These are phyloP conservation scores for Alternaria hordeiaustralica DNA, from an alignment of 2,329 filamentous ascomycete genomes.

Conservation along the genomic window DNA sequence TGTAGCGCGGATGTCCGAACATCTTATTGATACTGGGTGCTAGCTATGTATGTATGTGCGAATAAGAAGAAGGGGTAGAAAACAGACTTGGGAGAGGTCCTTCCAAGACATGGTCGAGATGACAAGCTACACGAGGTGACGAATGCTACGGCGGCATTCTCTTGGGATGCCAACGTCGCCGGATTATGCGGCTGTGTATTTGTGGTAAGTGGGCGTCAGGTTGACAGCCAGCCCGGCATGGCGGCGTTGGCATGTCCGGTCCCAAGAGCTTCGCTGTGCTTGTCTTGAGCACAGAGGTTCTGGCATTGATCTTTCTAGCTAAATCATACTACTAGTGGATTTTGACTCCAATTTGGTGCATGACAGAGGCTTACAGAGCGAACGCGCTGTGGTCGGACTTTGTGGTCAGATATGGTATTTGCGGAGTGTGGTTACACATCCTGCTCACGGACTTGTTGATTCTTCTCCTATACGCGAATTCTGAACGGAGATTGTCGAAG, in stretches of 20 bases:
- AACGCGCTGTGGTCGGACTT: background rate
- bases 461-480: background rate
- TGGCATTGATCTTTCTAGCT: no score
- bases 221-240: background rate
- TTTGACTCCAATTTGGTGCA: background rate
- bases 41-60: background rate
- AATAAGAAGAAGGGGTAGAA: background rate
- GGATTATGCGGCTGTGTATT: background rate
- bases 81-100: background rate
- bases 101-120: background rate
- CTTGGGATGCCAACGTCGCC: background rate
- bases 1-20: background rate
- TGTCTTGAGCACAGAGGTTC: background rate
- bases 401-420: background rate
- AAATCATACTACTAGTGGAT: background rate
- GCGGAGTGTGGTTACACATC: background rate
- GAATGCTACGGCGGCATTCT: background rate
- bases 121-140: background rate
- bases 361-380: background rate
- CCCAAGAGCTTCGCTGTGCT: slow-evolving; percentile 1
- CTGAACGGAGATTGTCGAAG: background rate
- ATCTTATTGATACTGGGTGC: background rate
- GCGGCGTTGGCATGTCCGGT: background rate
- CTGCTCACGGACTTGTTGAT: background rate
- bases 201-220: background rate